These are phyloP conservation scores for Chrysochromulina parva DNA, from an alignment of 78 protist genomes.

Conservation along the genomic window DNA sequence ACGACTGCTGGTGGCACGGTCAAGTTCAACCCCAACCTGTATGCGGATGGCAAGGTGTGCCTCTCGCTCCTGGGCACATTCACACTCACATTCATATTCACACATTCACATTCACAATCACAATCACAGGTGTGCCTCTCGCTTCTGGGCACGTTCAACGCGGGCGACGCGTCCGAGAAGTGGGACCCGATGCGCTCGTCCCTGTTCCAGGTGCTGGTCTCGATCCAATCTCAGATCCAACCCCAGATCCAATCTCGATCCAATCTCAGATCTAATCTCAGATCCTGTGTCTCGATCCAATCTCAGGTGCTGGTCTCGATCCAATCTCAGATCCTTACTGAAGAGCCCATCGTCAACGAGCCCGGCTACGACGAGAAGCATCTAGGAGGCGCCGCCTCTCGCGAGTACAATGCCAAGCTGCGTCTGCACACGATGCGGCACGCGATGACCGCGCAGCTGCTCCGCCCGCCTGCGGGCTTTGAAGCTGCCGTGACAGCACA, in stretches of 20 bases:
- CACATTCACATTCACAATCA: too few relatives aligned
- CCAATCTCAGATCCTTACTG: conserved; percentile 1
- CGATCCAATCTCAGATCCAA: neutral
- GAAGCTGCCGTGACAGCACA: neutral
- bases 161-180: neutral
- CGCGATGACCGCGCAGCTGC: neutral
- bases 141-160: neutral
- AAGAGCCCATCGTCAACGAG: neutral
- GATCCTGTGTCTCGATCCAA: too few relatives aligned
- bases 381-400: neutral
- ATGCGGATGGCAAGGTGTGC: conserved; percentile 41
- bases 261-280: neutral
- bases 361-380: neutral
- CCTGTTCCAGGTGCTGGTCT: neutral
- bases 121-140: neutral
- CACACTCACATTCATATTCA: neutral
- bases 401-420: neutral
- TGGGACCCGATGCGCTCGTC: conserved; percentile 14
- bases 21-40: conserved; percentile 35
- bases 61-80: neutral
- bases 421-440: neutral
- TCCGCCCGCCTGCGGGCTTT: neutral
- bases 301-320: neutral
- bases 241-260: too few relatives aligned
- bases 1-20: conserved; percentile 24